A percentile compares a stretch with the other conserved stretches of the same genome.
These are phyloP conservation scores for Rhizodiscina lignyota DNA, from an alignment of 495 filamentous ascomycete species.

Conservation along the genomic window DNA sequence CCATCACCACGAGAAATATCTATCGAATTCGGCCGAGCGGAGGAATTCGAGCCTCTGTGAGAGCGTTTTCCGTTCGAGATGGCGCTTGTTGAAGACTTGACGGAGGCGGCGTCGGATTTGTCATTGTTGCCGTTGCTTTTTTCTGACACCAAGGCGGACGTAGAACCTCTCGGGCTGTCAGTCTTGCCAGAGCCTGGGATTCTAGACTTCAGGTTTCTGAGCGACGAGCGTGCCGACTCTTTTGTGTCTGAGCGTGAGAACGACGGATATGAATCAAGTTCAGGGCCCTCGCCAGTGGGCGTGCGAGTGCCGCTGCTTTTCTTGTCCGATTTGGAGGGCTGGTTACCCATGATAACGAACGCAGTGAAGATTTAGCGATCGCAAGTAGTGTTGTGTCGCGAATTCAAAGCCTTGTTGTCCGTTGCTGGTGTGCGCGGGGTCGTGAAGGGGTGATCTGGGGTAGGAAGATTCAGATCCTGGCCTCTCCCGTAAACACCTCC, in stretches of 20 bases:
- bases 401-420: slow-evolving; percentile 3
- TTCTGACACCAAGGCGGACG: slow-evolving; percentile 35
- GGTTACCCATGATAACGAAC: slow-evolving; percentile 66
- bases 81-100: slow-evolving; percentile 46
- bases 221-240: slow-evolving; percentile 78
- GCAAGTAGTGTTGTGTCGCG: slow-evolving; percentile 3
- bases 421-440: not conserved
- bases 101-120: slow-evolving; percentile 57
- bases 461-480: not conserved
- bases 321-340: slow-evolving; percentile 61
- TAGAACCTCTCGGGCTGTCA: slow-evolving; percentile 70
- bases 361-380: slow-evolving; percentile 22
- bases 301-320: slow-evolving; percentile 23
- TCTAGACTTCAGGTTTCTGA: slow-evolving; percentile 57
- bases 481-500: not conserved
- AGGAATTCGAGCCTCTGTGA: slow-evolving; percentile 20
- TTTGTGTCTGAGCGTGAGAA: slow-evolving; percentile 90
- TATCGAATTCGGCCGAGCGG: slow-evolving; percentile 15
- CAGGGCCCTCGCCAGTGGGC: slow-evolving; percentile 16
- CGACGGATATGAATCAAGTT: slow-evolving; percentile 67
- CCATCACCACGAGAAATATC: slow-evolving; percentile 17
- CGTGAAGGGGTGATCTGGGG: not conserved
- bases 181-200: slow-evolving; percentile 49
- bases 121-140: slow-evolving; percentile 25
- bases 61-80: slow-evolving; percentile 28